A percentile compares a stretch with the other conserved stretches of the same genome.
Conservation (phyloP, 2,329 filamentous ascomycete species). For the Cyanodermella asteris region DNA sequence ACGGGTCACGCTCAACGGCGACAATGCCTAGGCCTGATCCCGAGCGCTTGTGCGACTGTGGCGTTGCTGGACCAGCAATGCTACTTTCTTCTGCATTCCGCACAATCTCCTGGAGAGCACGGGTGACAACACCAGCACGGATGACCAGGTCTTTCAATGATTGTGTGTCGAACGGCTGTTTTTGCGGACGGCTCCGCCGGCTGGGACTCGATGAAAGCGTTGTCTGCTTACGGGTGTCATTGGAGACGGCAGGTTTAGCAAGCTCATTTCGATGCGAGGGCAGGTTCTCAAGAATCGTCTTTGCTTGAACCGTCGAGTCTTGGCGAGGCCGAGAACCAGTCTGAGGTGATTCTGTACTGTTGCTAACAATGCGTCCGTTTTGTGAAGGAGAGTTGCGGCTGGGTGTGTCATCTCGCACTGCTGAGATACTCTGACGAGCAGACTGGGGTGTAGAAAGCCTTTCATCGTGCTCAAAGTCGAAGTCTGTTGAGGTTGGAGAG, state of each 20-base stretch:
- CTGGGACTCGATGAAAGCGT: too few relatives aligned
- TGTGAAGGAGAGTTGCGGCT: conserved; percentile 2
- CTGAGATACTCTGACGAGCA: conserved; percentile 9
- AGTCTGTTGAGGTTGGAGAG: conserved; percentile 34
- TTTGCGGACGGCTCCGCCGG: too few relatives aligned
- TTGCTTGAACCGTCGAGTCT: conserved; percentile 36
- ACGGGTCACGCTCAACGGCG: too few relatives aligned
- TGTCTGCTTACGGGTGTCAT: conserved; percentile 11
- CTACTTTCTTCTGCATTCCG: conserved; percentile 20
- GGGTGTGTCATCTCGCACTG: conserved; percentile 4
- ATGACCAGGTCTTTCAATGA: conserved; percentile 39
- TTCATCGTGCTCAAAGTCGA: conserved; percentile 36
- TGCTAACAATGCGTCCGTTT: too few relatives aligned
- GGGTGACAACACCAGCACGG: conserved; percentile 25
- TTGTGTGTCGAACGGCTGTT: conserved; percentile 44
- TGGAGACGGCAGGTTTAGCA: conserved; percentile 9
- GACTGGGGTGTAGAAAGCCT: conserved; percentile 21
- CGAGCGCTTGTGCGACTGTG: conserved; percentile 11
- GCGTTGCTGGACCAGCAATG: conserved; percentile 15
- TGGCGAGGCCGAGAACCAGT: conserved; percentile 30
- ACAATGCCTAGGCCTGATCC: conserved; percentile 23
- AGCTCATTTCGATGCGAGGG: conserved; percentile 24
- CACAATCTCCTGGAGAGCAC: conserved; percentile 26
- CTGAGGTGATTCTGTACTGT: too few relatives aligned
- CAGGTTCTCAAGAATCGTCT: conserved; percentile 38